These are phyloP conservation scores for Xerocomus amazonicus DNA, from an alignment of 1,284 basidiomycete species.

Conservation along the genomic window DNA sequence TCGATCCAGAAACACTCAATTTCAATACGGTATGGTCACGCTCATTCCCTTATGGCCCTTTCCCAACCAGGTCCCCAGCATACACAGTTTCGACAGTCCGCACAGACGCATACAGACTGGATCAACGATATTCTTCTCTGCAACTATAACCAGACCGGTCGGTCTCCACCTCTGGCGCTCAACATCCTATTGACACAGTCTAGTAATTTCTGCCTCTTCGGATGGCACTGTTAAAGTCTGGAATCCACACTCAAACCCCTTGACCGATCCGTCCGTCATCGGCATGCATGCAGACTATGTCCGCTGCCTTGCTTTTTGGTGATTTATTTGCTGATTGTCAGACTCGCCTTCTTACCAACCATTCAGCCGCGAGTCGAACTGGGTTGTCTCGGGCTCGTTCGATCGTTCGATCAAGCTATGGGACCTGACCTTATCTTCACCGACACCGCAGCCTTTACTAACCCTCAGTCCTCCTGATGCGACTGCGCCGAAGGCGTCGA, in stretches of 20 bases:
- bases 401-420: conserved; percentile 93
- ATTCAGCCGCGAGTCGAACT: conserved; percentile 67
- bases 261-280: conserved; percentile 62
- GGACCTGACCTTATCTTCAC: conserved; percentile 65
- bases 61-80: conserved; percentile 34
- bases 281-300: conserved; percentile 95
- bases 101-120: conserved; percentile 92
- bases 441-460: conserved; percentile 44
- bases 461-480: conserved; percentile 61
- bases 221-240: conserved; percentile 95
- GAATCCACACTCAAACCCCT: conserved; percentile 72
- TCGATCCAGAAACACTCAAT: conserved; percentile 50
- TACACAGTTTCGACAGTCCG: conserved; percentile 74
- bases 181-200: conserved; percentile 5
- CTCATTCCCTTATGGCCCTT: conserved; percentile 2
- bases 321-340: conserved; percentile 15
- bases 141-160: conserved; percentile 88
- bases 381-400: conserved; percentile 93
- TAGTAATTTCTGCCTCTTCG: conserved; percentile 91
- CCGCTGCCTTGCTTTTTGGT: conserved; percentile 79
- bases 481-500: conserved; percentile 66
- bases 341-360: conserved; percentile 16
- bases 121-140: conserved; percentile 93
- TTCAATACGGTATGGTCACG: conserved; percentile 46
- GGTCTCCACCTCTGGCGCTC: conserved; percentile 19